Conservation (phyloP, 306 rosid genomes). For the Alnus glutinosa region DNA sequence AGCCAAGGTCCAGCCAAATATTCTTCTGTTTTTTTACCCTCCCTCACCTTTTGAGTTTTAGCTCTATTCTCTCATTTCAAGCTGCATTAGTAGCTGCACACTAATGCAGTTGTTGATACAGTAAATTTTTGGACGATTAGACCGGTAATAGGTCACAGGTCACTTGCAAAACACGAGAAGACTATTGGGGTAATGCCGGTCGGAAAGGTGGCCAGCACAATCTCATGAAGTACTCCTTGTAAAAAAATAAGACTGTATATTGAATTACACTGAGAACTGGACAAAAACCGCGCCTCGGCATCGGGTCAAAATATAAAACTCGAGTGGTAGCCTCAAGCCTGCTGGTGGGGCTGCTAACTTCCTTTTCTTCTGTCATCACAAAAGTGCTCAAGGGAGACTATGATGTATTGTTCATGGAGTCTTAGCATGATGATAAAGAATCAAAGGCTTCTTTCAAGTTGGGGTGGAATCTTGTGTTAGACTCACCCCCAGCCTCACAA, state of each 20-base stretch:
- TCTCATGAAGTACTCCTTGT: no score
- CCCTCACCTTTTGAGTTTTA: not conserved
- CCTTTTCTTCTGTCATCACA: not conserved
- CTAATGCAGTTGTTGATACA: not conserved
- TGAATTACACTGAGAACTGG: not conserved
- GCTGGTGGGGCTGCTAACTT: not conserved
- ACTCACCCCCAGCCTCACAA: not conserved
- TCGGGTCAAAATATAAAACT: no score
- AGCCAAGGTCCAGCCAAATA: not conserved
- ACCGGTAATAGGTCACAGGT: no score
- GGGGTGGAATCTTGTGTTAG: not conserved
- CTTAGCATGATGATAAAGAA: not conserved
- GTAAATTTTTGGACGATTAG: no score
- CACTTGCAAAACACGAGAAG: no score
- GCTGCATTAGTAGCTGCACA: no score
- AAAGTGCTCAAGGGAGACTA: not conserved
- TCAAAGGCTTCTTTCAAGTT: not conserved
- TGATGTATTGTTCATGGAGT: not conserved
- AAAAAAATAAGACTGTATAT: no score
- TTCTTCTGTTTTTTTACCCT: not conserved
- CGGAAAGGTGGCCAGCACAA: no score
- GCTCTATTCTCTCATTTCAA: not conserved
- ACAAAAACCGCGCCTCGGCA: not conserved
- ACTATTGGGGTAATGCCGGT: no score
- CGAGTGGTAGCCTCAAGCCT: no score